These are phyloP conservation scores for Nicotiana tomentosiformis DNA, from an alignment of 257 asterid genomes.

Conservation along the genomic window DNA sequence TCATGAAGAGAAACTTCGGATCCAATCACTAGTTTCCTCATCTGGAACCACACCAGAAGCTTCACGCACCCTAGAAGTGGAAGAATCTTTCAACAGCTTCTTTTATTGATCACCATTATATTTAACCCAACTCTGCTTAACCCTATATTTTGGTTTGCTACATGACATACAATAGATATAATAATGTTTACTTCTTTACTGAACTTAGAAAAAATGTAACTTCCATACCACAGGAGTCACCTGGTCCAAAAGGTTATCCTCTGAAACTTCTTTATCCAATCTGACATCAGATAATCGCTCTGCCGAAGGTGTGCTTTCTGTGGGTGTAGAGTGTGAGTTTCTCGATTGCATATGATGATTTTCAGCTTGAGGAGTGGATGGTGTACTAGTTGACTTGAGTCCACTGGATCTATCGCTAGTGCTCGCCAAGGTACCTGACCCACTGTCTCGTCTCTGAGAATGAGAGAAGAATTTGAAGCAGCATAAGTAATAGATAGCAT, in stretches of 20 bases:
- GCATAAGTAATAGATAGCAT: constrained; percentile 20
- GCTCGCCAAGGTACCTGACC: constrained; percentile 69
- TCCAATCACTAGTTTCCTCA: constrained; percentile 2
- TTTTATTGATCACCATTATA: background rate
- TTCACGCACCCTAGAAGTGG: background rate
- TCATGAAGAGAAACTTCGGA: background rate
- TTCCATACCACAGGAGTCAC: constrained; percentile 72
- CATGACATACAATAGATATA: background rate
- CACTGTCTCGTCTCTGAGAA: constrained; percentile 76
- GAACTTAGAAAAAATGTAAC: background rate
- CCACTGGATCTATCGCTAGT: constrained; percentile 95
- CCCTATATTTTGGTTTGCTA: background rate
- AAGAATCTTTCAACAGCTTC: background rate
- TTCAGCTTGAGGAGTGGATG: constrained; percentile 91
- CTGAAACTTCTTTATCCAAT: constrained; percentile 47
- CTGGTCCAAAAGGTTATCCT: constrained; percentile 54
- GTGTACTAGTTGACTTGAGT: constrained; percentile 66
- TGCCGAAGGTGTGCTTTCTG: constrained; percentile 63
- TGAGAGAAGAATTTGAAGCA: constrained; percentile 4
- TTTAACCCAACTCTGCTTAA: background rate
- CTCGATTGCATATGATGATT: constrained; percentile 63
- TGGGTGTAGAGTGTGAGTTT: constrained; percentile 50
- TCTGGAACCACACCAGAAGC: background rate
- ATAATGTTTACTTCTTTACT: background rate
- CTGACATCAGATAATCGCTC: constrained; percentile 52